These are phyloP conservation scores for Alternaria viburni DNA, from an alignment of 2,329 filamentous ascomycete species.

Conservation along the genomic window DNA sequence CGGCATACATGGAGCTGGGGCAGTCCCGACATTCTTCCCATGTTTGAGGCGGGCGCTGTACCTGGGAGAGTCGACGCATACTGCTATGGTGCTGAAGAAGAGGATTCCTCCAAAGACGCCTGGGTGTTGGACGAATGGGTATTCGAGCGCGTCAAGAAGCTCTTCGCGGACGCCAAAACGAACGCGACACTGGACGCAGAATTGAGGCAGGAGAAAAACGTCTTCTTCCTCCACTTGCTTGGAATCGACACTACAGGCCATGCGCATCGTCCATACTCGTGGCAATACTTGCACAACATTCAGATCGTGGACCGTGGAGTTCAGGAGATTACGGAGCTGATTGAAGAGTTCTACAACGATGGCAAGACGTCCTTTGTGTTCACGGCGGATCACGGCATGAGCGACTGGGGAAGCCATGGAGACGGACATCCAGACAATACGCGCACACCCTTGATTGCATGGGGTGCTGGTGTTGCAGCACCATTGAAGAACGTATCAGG, in stretches of 20 bases:
- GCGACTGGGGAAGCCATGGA: constrained; percentile 98
- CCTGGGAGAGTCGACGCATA: constrained; percentile 87
- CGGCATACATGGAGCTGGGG: constrained; percentile 99
- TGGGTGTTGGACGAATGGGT: constrained; percentile 89
- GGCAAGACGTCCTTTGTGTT: constrained; percentile 93
- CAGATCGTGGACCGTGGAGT: constrained; percentile 93
- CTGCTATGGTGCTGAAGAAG: constrained; percentile 80
- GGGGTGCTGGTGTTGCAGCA: constrained; percentile 88
- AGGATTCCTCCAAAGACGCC: constrained; percentile 88
- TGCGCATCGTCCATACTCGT: constrained; percentile 85
- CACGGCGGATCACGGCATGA: constrained; percentile 98
- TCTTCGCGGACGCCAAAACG: constrained; percentile 80
- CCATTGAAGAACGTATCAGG: constrained; percentile 65
- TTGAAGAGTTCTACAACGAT: constrained; percentile 83
- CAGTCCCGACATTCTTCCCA: constrained; percentile 93
- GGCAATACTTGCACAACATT: constrained; percentile 93
- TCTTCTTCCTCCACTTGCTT: constrained; percentile 94
- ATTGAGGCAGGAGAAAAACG: constrained; percentile 81
- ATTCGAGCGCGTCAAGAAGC: constrained; percentile 86
- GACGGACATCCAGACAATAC: constrained; percentile 98
- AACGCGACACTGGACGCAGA: constrained; percentile 77
- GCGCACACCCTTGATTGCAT: constrained; percentile 86
- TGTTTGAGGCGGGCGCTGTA: constrained; percentile 94
- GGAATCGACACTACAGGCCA: constrained; percentile 93
- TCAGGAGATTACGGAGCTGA: constrained; percentile 77